Evolutionary conservation across 139 green algal species (phyloP).

Genomic region (Chlamydomonas asymmetrica): DNA sequence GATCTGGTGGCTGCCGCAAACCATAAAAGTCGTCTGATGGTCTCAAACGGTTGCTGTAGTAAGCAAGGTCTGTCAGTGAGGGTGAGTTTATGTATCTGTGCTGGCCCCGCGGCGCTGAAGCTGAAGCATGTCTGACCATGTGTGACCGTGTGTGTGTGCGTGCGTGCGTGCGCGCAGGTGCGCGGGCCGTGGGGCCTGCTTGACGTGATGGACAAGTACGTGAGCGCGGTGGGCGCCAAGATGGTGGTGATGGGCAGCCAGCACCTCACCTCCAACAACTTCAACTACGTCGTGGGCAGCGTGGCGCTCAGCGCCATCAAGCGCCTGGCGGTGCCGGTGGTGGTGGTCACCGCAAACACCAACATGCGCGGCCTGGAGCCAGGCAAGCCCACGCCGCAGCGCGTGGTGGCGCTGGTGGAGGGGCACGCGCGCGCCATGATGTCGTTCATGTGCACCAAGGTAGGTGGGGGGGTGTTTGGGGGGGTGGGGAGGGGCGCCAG

Average conservation of each 20-base stretch:
- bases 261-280: slow-evolving; percentile 31
- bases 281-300: slow-evolving; percentile 33
- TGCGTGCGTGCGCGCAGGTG: neutral
- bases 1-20: too few species aligned
- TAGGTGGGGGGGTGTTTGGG: too few species aligned
- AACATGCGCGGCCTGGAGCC: too few species aligned
- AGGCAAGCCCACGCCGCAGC: too few species aligned
- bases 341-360: slow-evolving; percentile 29
- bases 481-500: too few species aligned
- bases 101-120: too few species aligned
- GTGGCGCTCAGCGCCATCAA: slow-evolving; percentile 29
- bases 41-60: too few species aligned
- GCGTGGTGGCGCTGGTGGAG: slow-evolving; percentile 34
- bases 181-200: slow-evolving; percentile 27
- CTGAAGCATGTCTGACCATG: too few species aligned
- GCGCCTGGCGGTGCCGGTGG: slow-evolving; percentile 25
- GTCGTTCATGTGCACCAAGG: slow-evolving; percentile 20
- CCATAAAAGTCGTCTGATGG: too few species aligned
- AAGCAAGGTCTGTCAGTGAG: too few species aligned
- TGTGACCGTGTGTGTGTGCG: neutral
- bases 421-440: slow-evolving; percentile 24
- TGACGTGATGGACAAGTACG: slow-evolving; percentile 38
- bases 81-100: too few species aligned
- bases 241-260: slow-evolving; percentile 27
- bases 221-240: slow-evolving; percentile 13